Conservation (phyloP, 768 basidiomycete genomes). For the Tricholoma saponaceum region DNA sequence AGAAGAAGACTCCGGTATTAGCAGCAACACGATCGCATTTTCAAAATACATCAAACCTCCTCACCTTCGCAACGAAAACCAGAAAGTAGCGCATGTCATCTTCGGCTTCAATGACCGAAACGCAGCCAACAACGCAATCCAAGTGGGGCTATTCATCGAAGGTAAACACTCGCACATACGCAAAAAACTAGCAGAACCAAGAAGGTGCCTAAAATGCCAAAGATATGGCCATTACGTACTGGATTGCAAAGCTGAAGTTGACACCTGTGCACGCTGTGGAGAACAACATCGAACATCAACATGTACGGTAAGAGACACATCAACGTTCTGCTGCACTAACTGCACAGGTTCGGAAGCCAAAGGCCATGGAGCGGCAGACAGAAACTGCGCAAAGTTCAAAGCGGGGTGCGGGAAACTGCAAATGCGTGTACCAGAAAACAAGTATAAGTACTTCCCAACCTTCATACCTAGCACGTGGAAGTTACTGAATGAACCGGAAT, state of each 20-base stretch:
- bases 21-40: too few relatives aligned
- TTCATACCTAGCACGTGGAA: constrained; percentile 7
- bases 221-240: constrained; percentile 12
- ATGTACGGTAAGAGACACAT: constrained; percentile 10
- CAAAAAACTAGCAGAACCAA: constrained; percentile 15
- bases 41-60: too few relatives aligned
- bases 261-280: constrained; percentile 14
- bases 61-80: constrained; percentile 6
- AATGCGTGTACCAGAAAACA: constrained; percentile 9
- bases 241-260: constrained; percentile 4
- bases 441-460: constrained; percentile 15
- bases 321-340: constrained; percentile 16
- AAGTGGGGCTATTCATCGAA: constrained; percentile 14
- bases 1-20: too few relatives aligned
- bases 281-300: constrained; percentile 14
- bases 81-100: constrained; percentile 18
- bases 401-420: constrained; percentile 5
- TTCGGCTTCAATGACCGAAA: too few relatives aligned
- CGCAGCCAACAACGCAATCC: constrained; percentile 20
- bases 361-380: constrained; percentile 25
- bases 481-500: neutral
- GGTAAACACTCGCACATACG: constrained; percentile 8
- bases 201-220: too few relatives aligned
- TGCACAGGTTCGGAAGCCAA: constrained; percentile 12
- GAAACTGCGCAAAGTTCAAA: constrained; percentile 13